Percentiles rank a stretch among this genome's conserved stretches.
Conservation (phyloP, 2,329 filamentous ascomycete species). For the Colletotrichum chrysophilum region DNA sequence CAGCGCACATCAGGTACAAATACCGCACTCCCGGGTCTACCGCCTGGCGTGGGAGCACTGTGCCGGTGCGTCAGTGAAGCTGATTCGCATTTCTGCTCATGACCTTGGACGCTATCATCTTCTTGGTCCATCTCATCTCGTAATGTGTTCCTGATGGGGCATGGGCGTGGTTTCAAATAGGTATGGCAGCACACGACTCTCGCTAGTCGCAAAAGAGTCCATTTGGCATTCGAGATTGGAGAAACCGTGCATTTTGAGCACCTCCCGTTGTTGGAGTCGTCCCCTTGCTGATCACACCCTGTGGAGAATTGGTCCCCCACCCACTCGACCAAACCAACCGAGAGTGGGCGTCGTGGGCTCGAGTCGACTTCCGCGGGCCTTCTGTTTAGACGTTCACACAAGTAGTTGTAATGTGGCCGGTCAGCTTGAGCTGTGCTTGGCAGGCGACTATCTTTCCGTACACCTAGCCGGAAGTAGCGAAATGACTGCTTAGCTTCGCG, state of each 20-base stretch:
- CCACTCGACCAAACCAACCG: not conserved
- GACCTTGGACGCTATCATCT: not conserved
- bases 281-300: not conserved
- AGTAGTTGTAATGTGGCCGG: not conserved
- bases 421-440: not conserved
- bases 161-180: not conserved
- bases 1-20: slow-evolving; percentile 6
- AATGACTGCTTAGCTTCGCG: not conserved
- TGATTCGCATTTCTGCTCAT: not conserved
- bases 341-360: not conserved
- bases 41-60: not conserved
- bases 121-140: slow-evolving; percentile 9
- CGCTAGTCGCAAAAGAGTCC: not conserved
- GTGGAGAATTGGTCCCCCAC: not conserved
- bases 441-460: not conserved
- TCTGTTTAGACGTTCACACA: not conserved
- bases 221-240: not conserved
- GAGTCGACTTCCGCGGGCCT: not conserved
- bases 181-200: slow-evolving; percentile 1
- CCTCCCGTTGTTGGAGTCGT: not conserved
- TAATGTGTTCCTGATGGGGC: slow-evolving; percentile 7
- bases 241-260: not conserved
- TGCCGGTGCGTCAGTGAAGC: not conserved
- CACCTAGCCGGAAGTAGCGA: not conserved
- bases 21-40: slow-evolving; percentile 2